phyloP scores from a whole-genome alignment of 1,139 yeast species.

The Pichia sp. region DNA sequence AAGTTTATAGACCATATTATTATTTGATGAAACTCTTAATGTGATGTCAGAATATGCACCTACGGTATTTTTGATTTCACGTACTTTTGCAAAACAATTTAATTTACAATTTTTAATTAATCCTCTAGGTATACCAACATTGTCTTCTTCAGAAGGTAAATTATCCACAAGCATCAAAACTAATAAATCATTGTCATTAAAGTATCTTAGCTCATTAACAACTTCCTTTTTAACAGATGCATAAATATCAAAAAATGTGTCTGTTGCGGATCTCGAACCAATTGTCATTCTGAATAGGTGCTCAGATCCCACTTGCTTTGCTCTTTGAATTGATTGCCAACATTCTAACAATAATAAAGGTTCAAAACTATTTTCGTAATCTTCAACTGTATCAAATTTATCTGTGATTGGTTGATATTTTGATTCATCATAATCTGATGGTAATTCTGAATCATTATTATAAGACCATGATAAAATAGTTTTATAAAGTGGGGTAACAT shows the following conservation, averaged over 20 bases:
- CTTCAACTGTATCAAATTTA: conserved; percentile 48
- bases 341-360: conserved; percentile 84
- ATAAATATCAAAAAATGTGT: conserved; percentile 82
- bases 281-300: conserved; percentile 61
- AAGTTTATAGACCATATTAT: conserved; percentile 44
- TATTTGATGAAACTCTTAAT: conserved; percentile 48
- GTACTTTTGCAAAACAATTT: conserved; percentile 71
- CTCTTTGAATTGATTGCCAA: conserved; percentile 83
- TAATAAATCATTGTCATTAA: conserved; percentile 69
- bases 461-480: conserved; percentile 75
- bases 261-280: conserved; percentile 78
- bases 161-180: conserved; percentile 51
- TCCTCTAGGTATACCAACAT: conserved; percentile 16
- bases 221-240: conserved; percentile 59
- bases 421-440: conserved; percentile 38
- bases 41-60: conserved; percentile 69
- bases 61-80: conserved; percentile 59
- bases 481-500: conserved; percentile 66
- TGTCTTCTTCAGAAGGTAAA: conserved; percentile 17
- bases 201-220: conserved; percentile 45
- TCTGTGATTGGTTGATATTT: conserved; percentile 35
- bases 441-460: conserved; percentile 50
- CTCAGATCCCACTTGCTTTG: conserved; percentile 58
- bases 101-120: conserved; percentile 14
- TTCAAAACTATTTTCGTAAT: conserved; percentile 62